Evolutionary conservation across 495 filamentous ascomycete species (phyloP), one percentile per base, ranked within the genome.

Genomic region (Daldinia grandis): DNA sequence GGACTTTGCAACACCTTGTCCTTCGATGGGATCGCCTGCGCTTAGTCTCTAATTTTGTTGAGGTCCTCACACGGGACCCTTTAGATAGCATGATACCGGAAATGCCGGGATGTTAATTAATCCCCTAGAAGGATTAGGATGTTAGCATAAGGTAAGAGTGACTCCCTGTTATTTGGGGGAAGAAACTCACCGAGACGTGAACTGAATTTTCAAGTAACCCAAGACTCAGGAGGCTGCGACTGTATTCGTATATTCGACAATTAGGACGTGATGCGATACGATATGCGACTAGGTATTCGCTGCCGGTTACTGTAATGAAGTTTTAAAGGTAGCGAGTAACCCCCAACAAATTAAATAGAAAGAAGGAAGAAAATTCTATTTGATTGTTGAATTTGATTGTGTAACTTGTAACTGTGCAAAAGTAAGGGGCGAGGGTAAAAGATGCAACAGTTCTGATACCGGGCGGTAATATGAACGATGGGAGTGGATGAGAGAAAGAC

Each of bases 401-500:
- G 42, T 21, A 47, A 47, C 42, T 12, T 5, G 42, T 9, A 24
- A 21, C 37, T 21, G 8, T 5, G n/a, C 35, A 47, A 53, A 53
- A 15, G 49, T 53, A 53, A 42, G 49, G 38, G 25, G 37, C 53
- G 27, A 30, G 54, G 42, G 19, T 12, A 44, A 25, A 61, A 59
- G 44, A 51, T 62, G 56, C 24, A 55, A 63, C 58, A 12, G 54
- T 62, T 58, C 51, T 62, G 66, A 66, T 35, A 68, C 31, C 49
- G 50, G 58, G 71, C 62, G 66, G 64, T n/a, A 53, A 55, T 47
- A 38, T 14, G 30, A 54, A 51, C 9, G 58, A 62, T 31, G 50
- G 27, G 64, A 68, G 61, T 71, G 65, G 68, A 62, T 55, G 56
- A 25, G 53, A 62, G 54, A 35, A 27, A 55, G 71, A 76, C 74